Evolutionary conservation across 257 asterid species (phyloP), one percentile per base, ranked within the genome.

Genomic region (Linaria vulgaris): DNA sequence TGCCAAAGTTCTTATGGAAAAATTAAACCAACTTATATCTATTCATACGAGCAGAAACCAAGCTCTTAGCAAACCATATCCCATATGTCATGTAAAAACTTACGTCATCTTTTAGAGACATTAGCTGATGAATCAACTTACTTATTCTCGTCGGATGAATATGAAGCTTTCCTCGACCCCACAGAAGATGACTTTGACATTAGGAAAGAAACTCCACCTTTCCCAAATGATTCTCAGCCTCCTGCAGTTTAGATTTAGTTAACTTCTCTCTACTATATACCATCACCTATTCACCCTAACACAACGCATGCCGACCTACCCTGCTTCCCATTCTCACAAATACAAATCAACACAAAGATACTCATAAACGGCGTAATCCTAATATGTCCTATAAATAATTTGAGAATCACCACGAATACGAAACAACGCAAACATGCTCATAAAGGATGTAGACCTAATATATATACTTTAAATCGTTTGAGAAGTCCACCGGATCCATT

Each of bases 161-260:
- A 71, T 67, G 87, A 61, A 73, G 72, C 66, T 45, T 68, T 82
- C 64, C 76, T 69, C 44, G 61, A 12, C 68, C 79, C 79, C 73
- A 68, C 72, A 68, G 76, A 53, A 68, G 82, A 67, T 72, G 84
- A 68, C 76, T 70, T 80, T 52, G 95, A 75, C 97, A 87, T 90
- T 76, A 70, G 91, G 76, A 72, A 67, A 68, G 74, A 50, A 59
- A 67, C 73, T 70, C 75, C 77, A 50, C 61, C 74, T 68, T 74
- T 69, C 17, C 5, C 53, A 70, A 56, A 55, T 67, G 64, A 64
- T 70, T 67, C 72, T 55, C 71, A 68, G 61, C 70, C 61, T 68
- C 83, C 83, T 76, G 78, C 72, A 80, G 62, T 76, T 75, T 69
- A 25, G 68, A 17, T 63, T 57, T 52, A 60, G 49, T 71, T 61